phyloP scores from a whole-genome alignment of 179 eudicot genomes.

The Camellia oleifera region DNA sequence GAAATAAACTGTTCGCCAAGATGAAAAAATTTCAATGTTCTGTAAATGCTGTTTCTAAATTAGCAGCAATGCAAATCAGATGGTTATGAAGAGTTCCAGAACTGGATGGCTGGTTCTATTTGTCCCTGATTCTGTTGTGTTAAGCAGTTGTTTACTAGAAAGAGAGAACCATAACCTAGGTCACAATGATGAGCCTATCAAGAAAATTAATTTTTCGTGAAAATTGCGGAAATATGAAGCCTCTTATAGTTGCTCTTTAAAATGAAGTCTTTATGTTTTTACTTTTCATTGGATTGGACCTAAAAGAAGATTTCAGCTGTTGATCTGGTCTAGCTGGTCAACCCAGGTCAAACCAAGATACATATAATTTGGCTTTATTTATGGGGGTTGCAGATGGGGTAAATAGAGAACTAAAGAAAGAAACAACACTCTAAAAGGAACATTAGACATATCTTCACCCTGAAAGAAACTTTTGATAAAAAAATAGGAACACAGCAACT shows the following conservation, averaged over 20 bases:
- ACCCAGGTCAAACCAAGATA: not conserved
- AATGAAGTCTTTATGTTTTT: not conserved
- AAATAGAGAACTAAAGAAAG: not conserved
- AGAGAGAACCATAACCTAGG: not conserved
- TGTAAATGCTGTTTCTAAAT: not conserved
- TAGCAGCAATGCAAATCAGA: not conserved
- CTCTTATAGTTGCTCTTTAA: not conserved
- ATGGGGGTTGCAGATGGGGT: not conserved
- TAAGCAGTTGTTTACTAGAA: not conserved
- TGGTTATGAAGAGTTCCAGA: not conserved
- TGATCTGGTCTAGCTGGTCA: not conserved
- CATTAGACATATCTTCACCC: too few relatives aligned
- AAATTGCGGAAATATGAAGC: not conserved
- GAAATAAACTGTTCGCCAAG: not conserved
- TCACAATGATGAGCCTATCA: not conserved
- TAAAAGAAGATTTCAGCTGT: not conserved
- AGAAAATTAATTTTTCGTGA: not conserved
- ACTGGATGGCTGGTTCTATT: not conserved
- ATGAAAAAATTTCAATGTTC: not conserved
- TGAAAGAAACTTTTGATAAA: too few relatives aligned
- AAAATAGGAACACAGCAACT: too few relatives aligned
- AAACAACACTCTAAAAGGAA: not conserved
- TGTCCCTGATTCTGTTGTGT: not conserved
- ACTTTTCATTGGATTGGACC: not conserved
- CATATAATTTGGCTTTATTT: not conserved